Evolutionary conservation across 208 protist genomes (phyloP).

Genomic region (Wallacemonas collosoma): DNA sequence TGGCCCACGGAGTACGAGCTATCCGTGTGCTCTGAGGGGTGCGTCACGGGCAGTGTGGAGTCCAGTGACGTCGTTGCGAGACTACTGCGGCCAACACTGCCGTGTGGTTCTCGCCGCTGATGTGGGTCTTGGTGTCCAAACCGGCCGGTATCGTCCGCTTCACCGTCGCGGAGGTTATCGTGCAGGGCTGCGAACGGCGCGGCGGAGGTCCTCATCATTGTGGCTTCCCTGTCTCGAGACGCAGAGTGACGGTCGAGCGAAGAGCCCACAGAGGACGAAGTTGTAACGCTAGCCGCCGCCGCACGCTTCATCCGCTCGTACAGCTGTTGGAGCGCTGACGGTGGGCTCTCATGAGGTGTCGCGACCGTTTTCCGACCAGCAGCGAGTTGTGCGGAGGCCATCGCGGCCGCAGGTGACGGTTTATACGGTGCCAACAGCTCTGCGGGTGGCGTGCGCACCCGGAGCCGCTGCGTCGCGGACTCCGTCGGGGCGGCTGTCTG

Average conservation of each 20-base stretch:
- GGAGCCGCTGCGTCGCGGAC: not conserved
- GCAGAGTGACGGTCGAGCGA: not conserved
- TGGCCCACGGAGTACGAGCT: slow-evolving; percentile 11
- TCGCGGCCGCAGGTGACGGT: not conserved
- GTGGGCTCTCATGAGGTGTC: not conserved
- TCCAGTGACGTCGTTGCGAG: slow-evolving; percentile 11
- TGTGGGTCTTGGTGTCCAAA: not conserved
- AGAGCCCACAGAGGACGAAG: slow-evolving; percentile 10
- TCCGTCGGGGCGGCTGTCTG: too few relatives aligned
- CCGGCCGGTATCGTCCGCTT: too few relatives aligned
- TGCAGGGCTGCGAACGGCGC: not conserved
- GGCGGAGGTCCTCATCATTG: not conserved
- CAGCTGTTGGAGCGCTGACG: slow-evolving; percentile 12
- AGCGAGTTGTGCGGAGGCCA: not conserved
- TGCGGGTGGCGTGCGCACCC: not conserved
- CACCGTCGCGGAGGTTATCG: not conserved
- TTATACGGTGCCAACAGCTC: slow-evolving; percentile 5
- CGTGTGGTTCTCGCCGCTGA: not conserved
- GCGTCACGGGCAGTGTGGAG: not conserved
- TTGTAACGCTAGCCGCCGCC: slow-evolving; percentile 11
- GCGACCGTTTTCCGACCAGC: not conserved
- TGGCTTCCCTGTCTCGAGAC: not conserved
- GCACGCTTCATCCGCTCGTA: slow-evolving; percentile 18
- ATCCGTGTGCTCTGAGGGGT: slow-evolving; percentile 2
- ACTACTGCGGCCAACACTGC: not conserved